Evolutionary conservation across 106 monocot species (phyloP), one percentile per base, ranked within the genome.

Genomic region (Iris macrosiphon): DNA sequence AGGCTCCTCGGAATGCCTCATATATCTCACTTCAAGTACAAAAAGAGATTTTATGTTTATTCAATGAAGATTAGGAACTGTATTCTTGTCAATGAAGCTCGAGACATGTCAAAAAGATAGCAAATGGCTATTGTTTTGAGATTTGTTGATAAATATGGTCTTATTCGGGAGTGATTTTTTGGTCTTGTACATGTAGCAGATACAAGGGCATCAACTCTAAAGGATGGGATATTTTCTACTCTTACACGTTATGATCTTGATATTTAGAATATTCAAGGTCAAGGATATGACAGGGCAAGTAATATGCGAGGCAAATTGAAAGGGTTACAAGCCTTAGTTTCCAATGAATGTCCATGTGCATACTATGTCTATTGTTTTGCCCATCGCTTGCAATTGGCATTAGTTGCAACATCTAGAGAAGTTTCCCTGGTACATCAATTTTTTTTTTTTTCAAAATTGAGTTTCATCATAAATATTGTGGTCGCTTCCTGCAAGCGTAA

Each of bases 281-380:
- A 49, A 69, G 37, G 50, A 13, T 69, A 69, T 51, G 60, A 69
- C 31, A 25, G 40, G 34, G 60, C 51, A 8, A 61, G 50, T 20
- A 69, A 60, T 14, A 69, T 69, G 69, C 30, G 40, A 8, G 69
- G 49, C 13, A 41, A 49, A 41, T 60, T 20, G 37, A 69, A 50
- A 25, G 49, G 24, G 23, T 31, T 51, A 12, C 34, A 51, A 69
- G 60, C 39, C 40, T 26, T 61, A 16, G 41, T 70, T 51, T 20
- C 31, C 43, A 52, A 41, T 16, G 50, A 61, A 10, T 70, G 51
- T 22, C 28, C 38, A 40, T 53, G 52, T 61, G 38, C 61, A 15
- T 70, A 61, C 32, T 50, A 70, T 70, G 41, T 70, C 1, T 29
- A 70, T 52, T 61, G 31, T 21, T 61, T 61, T 30, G 61, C 41